Conservation (phyloP, 768 basidiomycete species). For the Gyrodon lividus region DNA sequence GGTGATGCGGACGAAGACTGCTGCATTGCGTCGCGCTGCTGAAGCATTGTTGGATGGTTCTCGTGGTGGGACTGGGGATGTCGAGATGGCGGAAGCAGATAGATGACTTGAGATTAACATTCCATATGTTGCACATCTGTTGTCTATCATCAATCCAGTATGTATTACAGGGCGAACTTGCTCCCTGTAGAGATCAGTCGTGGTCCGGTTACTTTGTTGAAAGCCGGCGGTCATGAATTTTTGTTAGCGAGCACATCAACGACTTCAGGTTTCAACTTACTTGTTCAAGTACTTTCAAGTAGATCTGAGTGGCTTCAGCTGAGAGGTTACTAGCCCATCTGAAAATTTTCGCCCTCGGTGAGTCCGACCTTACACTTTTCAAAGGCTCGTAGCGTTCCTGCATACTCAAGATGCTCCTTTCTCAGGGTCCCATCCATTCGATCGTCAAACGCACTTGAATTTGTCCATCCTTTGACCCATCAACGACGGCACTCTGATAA, state of each 20-base stretch:
- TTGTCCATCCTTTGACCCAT: neutral
- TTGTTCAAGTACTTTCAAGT: no score
- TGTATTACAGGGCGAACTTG: no score
- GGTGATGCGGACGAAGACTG: constrained; percentile 82
- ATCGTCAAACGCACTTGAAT: neutral
- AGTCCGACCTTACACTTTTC: no score
- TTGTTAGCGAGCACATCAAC: neutral
- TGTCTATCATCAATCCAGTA: no score
- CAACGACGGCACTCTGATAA: neutral
- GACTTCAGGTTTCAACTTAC: neutral
- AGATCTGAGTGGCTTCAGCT: no score
- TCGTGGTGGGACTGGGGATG: constrained; percentile 42
- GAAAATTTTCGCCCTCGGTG: no score
- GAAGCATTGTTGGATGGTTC: constrained; percentile 51
- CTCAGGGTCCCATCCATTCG: no score
- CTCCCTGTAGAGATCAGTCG: no score
- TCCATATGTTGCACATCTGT: no score
- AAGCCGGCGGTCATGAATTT: neutral
- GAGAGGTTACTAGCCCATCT: no score
- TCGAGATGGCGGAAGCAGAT: constrained; percentile 53
- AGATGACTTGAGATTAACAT: constrained; percentile 5
- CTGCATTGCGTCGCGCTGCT: constrained; percentile 54
- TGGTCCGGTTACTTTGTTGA: neutral
- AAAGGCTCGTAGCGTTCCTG: no score
- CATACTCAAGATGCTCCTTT: no score